These are phyloP conservation scores for Ophiognomonia clavigignenti-juglandacearum DNA, from an alignment of 2,329 filamentous ascomycete genomes.

Conservation along the genomic window DNA sequence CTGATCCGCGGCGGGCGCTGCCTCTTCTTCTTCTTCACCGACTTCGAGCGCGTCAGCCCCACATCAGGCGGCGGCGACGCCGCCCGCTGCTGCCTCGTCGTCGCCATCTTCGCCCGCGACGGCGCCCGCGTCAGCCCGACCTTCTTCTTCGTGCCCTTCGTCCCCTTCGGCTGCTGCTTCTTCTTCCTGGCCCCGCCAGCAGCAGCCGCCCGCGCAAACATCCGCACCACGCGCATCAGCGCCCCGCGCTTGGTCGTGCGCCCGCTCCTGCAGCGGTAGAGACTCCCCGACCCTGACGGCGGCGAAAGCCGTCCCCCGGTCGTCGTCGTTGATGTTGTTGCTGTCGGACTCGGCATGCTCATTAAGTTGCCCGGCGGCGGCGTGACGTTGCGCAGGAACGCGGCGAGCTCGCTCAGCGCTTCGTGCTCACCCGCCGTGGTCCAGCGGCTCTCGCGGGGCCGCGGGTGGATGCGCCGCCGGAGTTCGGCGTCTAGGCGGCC, in stretches of 20 bases:
- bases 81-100: constrained; percentile 18
- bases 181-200: constrained; percentile 26
- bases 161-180: constrained; percentile 22
- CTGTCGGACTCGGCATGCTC: constrained; percentile 33
- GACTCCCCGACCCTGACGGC: too few relatives aligned
- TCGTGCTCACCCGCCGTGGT: constrained; percentile 17
- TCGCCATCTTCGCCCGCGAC: not conserved
- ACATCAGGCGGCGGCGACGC: constrained; percentile 46
- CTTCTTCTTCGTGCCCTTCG: constrained; percentile 14
- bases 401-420: constrained; percentile 31
- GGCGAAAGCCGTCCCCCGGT: constrained; percentile 2
- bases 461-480: not conserved
- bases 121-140: too few relatives aligned
- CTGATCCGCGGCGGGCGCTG: constrained; percentile 26
- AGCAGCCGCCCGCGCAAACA: constrained; percentile 33
- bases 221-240: constrained; percentile 29
- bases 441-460: constrained; percentile 1
- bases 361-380: constrained; percentile 47
- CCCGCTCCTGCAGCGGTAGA: not conserved
- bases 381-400: constrained; percentile 45
- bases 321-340: constrained; percentile 12
- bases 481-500: not conserved
- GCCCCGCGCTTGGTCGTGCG: constrained; percentile 29
- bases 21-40: constrained; percentile 2
- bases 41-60: constrained; percentile 18